Evolutionary conservation across 306 rosid genomes (phyloP).

Genomic region (Lathyrus oleraceus): DNA sequence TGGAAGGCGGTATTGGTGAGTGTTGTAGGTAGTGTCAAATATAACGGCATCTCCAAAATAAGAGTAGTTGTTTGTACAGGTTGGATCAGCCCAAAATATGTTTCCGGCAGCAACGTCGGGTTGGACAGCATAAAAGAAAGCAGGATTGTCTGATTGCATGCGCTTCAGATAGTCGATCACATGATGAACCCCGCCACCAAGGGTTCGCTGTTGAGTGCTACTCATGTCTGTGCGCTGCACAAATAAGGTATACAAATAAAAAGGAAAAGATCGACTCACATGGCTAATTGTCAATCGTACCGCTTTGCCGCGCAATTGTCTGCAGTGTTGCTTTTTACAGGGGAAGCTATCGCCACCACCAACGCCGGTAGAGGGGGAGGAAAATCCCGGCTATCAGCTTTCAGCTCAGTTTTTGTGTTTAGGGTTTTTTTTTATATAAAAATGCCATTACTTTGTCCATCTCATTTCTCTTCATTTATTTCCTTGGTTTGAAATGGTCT

Average conservation of each 20-base stretch:
- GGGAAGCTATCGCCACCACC: no score
- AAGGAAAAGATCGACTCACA: no score
- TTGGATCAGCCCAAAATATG: conserved; percentile 81
- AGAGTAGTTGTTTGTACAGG: conserved; percentile 63
- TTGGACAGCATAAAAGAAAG: conserved; percentile 75
- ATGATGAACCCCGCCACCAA: conserved; percentile 71
- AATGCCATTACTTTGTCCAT: no score
- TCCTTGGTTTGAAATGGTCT: no score
- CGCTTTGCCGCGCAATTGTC: no score
- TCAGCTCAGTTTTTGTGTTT: no score
- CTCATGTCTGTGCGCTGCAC: conserved; percentile 71
- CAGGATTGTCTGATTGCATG: conserved; percentile 79
- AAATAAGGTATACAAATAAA: neutral
- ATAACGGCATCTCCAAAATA: conserved; percentile 80
- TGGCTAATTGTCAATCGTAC: no score
- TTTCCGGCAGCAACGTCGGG: conserved; percentile 59
- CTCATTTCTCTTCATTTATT: no score
- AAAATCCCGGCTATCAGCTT: no score
- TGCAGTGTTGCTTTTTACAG: no score
- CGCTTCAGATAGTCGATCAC: conserved; percentile 77
- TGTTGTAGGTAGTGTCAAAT: conserved; percentile 69
- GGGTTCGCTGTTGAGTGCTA: conserved; percentile 63
- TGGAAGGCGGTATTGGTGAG: conserved; percentile 40
- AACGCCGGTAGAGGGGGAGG: no score
- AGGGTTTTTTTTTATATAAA: no score